A percentile compares a stretch with the other conserved stretches of the same genome.
phyloP scores from a whole-genome alignment of 441 rosid genomes.

The Hura crepitans region DNA sequence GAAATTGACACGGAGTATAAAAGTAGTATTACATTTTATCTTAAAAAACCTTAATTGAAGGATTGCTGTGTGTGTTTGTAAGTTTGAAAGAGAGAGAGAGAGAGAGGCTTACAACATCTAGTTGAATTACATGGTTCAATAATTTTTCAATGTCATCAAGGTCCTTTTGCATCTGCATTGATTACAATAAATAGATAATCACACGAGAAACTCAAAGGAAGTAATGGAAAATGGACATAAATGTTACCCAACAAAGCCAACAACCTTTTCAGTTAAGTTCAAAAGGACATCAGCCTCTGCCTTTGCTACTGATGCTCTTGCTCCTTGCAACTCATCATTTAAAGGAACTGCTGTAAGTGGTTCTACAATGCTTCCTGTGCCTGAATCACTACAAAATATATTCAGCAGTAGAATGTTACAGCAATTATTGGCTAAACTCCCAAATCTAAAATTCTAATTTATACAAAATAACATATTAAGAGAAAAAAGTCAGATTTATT shows the following conservation, averaged over 20 bases:
- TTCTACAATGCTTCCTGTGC: slow-evolving; percentile 62
- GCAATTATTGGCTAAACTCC: slow-evolving; percentile 2
- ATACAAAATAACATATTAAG: slow-evolving; percentile 3
- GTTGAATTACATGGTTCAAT: slow-evolving; percentile 44
- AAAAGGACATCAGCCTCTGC: slow-evolving; percentile 80
- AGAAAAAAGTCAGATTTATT: not conserved
- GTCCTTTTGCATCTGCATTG: slow-evolving; percentile 62
- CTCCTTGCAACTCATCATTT: slow-evolving; percentile 80
- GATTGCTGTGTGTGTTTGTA: not conserved
- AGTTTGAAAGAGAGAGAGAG: not conserved
- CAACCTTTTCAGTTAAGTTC: slow-evolving; percentile 74
- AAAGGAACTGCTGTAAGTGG: slow-evolving; percentile 75
- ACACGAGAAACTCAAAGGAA: slow-evolving; percentile 20
- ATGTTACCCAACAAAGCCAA: slow-evolving; percentile 22
- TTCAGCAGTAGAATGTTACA: slow-evolving; percentile 30
- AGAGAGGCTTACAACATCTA: slow-evolving; percentile 61
- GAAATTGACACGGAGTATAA: not conserved
- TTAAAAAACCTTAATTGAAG: slow-evolving; percentile 2
- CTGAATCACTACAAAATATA: slow-evolving; percentile 72
- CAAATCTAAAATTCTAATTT: slow-evolving; percentile 16
- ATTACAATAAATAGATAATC: slow-evolving; percentile 27
- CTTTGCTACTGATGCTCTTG: slow-evolving; percentile 62
- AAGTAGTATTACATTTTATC: not conserved
- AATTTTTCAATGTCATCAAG: slow-evolving; percentile 55
- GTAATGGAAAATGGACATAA: slow-evolving; percentile 13